Conservation (phyloP, 352 stramenopile genomes). For the Phytophthora macrochlamydospora region DNA sequence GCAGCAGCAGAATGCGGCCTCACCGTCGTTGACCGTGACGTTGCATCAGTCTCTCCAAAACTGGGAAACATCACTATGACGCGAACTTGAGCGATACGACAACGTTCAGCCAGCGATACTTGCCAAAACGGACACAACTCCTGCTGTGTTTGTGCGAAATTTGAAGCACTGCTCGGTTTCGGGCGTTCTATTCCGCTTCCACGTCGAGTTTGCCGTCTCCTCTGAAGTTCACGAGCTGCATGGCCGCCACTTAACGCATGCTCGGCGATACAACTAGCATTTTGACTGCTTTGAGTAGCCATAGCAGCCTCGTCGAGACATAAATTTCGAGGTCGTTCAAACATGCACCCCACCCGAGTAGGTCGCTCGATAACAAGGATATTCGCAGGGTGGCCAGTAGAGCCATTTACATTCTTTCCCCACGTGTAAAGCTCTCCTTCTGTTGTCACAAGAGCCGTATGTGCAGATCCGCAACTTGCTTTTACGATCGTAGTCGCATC, state of each 20-base stretch:
- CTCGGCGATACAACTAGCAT: constrained; percentile 50
- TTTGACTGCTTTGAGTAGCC: constrained; percentile 68
- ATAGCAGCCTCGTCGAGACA: constrained; percentile 36
- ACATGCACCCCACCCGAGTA: constrained; percentile 64
- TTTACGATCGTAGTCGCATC: constrained; percentile 30
- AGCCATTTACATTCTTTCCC: constrained; percentile 74
- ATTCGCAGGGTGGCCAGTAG: constrained; percentile 55
- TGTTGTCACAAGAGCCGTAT: constrained; percentile 64
- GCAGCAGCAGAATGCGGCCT: constrained; percentile 6
- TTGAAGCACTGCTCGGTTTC: constrained; percentile 4
- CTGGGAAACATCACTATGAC: constrained; percentile 31
- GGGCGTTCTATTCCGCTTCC: constrained; percentile 7
- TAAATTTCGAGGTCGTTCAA: constrained; percentile 61
- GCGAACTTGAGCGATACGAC: constrained; percentile 49
- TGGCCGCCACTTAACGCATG: constrained; percentile 45
- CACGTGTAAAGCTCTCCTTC: constrained; percentile 79
- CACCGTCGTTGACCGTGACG: constrained; percentile 6
- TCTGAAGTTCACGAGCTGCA: constrained; percentile 12
- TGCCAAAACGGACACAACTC: constrained; percentile 85
- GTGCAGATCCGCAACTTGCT: constrained; percentile 68
- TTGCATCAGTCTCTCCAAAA: constrained; percentile 1
- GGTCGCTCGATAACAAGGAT: constrained; percentile 42
- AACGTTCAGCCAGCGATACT: constrained; percentile 35
- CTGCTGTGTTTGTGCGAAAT: constrained; percentile 68
- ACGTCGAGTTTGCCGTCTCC: constrained; percentile 12